Evolutionary conservation across 768 basidiomycete genomes (phyloP).

Genomic region (Boletus bicolor): DNA sequence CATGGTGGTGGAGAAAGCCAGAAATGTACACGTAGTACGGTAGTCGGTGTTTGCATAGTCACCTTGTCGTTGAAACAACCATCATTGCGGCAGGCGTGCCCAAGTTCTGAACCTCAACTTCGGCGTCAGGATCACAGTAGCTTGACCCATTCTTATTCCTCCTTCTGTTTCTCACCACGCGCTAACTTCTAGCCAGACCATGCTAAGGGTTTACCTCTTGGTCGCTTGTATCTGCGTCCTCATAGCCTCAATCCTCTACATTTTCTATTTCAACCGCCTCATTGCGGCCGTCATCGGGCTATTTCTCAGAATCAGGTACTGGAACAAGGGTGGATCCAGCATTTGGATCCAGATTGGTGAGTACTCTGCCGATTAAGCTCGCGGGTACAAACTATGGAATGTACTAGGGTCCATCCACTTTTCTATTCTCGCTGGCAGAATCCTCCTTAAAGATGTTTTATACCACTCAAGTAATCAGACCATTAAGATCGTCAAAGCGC

Average conservation of each 20-base stretch:
- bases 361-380: slow-evolving; percentile 14
- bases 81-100: not conserved
- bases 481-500: slow-evolving; percentile 76
- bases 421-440: slow-evolving; percentile 81
- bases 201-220: slow-evolving; percentile 61
- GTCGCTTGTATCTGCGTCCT: slow-evolving; percentile 58
- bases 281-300: slow-evolving; percentile 66
- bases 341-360: slow-evolving; percentile 82
- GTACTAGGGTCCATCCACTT: slow-evolving; percentile 82
- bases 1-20: slow-evolving; percentile 8
- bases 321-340: slow-evolving; percentile 75
- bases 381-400: slow-evolving; percentile 1
- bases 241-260: slow-evolving; percentile 60
- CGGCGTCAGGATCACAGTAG: not conserved
- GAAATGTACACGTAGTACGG: not conserved
- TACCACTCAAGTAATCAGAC: slow-evolving; percentile 95
- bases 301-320: slow-evolving; percentile 65
- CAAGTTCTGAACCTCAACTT: slow-evolving; percentile 1
- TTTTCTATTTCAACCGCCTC: slow-evolving; percentile 91
- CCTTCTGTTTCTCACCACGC: not conserved
- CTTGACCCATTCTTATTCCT: not conserved
- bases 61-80: too few relatives aligned
- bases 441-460: slow-evolving; percentile 81
- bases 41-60: not conserved
- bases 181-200: slow-evolving; percentile 19